Conservation (phyloP, 768 basidiomycete species). For the Arthromyces matolae region DNA sequence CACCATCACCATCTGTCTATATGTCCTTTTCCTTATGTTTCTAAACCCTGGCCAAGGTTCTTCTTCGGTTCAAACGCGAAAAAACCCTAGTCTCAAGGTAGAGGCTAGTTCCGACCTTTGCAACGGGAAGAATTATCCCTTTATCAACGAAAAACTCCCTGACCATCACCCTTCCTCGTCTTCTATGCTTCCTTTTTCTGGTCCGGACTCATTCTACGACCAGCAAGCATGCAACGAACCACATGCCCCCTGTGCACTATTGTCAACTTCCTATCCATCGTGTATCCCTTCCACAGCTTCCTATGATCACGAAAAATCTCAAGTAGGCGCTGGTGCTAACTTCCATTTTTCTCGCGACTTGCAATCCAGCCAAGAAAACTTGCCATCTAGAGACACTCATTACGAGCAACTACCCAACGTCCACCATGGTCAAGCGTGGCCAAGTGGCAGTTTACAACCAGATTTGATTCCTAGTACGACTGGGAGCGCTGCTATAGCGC, state of each 20-base stretch:
- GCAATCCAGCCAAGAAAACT: neutral
- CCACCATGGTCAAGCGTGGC: neutral
- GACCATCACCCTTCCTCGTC: neutral
- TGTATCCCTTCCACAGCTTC: no score
- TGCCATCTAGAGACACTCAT: neutral
- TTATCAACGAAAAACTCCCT: neutral
- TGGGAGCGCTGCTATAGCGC: neutral
- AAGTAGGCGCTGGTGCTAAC: neutral
- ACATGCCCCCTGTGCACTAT: no score
- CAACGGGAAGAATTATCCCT: neutral
- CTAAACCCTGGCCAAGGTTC: no score
- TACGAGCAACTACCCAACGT: constrained; percentile 8
- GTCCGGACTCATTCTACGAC: constrained; percentile 2
- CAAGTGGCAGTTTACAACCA: neutral
- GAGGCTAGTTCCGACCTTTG: neutral
- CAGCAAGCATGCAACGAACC: no score
- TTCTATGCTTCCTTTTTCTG: constrained; percentile 3
- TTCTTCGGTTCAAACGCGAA: no score
- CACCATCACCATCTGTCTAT: no score
- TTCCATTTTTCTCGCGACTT: neutral
- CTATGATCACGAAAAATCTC: neutral
- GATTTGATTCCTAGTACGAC: neutral
- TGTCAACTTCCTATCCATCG: no score
- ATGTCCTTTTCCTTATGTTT: no score
- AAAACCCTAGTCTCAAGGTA: no score